These are phyloP conservation scores for Warburgia ugandensis DNA, from an alignment of 164 flowering plant species.

Conservation along the genomic window DNA sequence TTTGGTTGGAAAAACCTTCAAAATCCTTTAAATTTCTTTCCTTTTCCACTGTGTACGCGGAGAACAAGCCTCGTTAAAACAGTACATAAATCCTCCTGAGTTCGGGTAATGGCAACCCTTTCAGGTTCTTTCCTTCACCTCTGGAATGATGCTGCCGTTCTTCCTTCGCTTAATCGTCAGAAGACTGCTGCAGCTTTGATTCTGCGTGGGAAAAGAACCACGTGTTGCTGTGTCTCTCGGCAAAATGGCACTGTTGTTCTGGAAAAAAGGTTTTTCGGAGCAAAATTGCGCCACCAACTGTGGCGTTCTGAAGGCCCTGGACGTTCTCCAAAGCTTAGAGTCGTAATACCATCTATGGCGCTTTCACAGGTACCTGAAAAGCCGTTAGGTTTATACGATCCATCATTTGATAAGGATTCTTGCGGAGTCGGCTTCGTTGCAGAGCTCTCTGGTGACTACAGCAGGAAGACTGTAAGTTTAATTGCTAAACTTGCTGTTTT, in stretches of 20 bases:
- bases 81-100: neutral
- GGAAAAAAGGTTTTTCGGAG: slow-evolving; percentile 43
- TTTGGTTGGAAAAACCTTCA: neutral
- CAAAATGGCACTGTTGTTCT: neutral
- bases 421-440: slow-evolving; percentile 99
- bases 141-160: slow-evolving; percentile 14
- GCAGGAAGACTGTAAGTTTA: slow-evolving; percentile 69
- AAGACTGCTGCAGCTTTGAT: slow-evolving; percentile 19
- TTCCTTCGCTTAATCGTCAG: slow-evolving; percentile 19
- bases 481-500: neutral
- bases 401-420: slow-evolving; percentile 87
- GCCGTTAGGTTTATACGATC: slow-evolving; percentile 89
- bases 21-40: neutral
- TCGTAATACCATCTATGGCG: slow-evolving; percentile 38
- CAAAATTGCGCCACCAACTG: slow-evolving; percentile 33
- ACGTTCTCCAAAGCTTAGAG: slow-evolving; percentile 44
- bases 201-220: slow-evolving; percentile 12
- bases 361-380: slow-evolving; percentile 87
- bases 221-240: slow-evolving; percentile 16
- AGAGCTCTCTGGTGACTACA: slow-evolving; percentile 80
- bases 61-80: neutral
- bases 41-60: neutral
- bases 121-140: slow-evolving; percentile 31
- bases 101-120: slow-evolving; percentile 31
- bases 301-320: slow-evolving; percentile 77